Conservation (phyloP, 2,329 filamentous ascomycete genomes). For the Tolypocladium nubicola region DNA sequence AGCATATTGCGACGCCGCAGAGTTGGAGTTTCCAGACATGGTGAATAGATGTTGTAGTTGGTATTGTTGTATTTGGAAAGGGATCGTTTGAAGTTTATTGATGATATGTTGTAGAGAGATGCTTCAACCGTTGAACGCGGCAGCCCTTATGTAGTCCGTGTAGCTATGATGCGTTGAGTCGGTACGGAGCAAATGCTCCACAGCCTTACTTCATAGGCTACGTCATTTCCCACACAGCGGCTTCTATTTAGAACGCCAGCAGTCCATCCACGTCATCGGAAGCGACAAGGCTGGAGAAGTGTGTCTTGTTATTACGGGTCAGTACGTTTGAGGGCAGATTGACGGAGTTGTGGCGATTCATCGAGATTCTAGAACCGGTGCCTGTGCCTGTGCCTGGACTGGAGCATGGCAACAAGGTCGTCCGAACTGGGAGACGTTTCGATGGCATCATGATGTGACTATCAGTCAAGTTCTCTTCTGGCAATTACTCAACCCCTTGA, state of each 20-base stretch:
- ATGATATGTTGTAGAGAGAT: neutral
- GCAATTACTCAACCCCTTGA: no score
- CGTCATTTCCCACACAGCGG: constrained; percentile 11
- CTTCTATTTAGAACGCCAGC: neutral
- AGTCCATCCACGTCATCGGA: neutral
- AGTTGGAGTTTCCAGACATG: constrained; percentile 44
- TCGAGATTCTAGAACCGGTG: neutral
- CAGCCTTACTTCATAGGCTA: constrained; percentile 16
- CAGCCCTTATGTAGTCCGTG: constrained; percentile 3
- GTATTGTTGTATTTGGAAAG: neutral
- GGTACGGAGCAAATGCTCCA: constrained; percentile 10
- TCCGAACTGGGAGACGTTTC: no score
- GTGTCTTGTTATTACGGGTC: neutral
- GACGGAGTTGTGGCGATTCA: neutral
- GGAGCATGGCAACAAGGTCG: no score
- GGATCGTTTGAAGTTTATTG: neutral
- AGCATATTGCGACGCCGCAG: constrained; percentile 45
- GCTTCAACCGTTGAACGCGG: neutral
- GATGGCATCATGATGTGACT: no score
- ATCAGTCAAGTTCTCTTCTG: no score
- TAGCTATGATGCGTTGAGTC: neutral
- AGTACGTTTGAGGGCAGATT: neutral
- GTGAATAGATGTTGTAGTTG: constrained; percentile 1
- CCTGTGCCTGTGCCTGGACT: neutral
- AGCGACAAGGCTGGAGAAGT: neutral